Conservation (phyloP, 208 protist genomes). For the Acanthamoeba sp. region DNA sequence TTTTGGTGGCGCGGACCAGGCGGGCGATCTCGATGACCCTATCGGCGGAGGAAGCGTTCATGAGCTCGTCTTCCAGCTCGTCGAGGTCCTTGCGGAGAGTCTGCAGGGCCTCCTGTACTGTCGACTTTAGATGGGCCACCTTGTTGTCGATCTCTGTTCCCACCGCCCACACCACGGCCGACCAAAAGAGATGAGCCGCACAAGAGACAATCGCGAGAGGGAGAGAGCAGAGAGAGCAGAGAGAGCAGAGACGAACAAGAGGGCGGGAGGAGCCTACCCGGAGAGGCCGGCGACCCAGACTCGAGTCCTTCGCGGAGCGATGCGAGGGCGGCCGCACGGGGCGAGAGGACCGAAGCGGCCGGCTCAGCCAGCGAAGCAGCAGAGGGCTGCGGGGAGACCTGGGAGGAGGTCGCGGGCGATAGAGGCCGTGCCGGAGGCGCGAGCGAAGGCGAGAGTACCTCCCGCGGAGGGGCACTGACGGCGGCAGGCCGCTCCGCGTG, state of each 20-base stretch:
- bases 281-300: not conserved
- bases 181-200: not conserved
- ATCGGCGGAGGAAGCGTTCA: not conserved
- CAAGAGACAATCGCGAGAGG: not conserved
- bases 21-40: constrained; percentile 10
- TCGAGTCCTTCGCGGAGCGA: not conserved
- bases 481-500: not conserved
- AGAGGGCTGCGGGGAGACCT: not conserved
- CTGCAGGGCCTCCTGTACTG: constrained; percentile 27
- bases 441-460: not conserved
- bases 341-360: not conserved
- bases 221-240: not conserved
- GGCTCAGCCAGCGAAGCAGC: not conserved
- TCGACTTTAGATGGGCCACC: constrained; percentile 43
- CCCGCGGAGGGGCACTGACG: too few relatives aligned
- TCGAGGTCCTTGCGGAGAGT: constrained; percentile 21
- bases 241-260: too few relatives aligned
- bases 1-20: constrained; percentile 10
- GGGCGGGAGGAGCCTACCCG: too few relatives aligned
- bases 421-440: too few relatives aligned
- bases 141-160: constrained; percentile 43
- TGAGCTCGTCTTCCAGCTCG: constrained; percentile 29
- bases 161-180: not conserved
- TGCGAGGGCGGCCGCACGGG: not conserved
- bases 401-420: not conserved